Percentiles rank a stretch among this genome's conserved stretches.
phyloP scores from a whole-genome alignment of 1,284 basidiomycete species.

The Cryptococcus neoformans region DNA sequence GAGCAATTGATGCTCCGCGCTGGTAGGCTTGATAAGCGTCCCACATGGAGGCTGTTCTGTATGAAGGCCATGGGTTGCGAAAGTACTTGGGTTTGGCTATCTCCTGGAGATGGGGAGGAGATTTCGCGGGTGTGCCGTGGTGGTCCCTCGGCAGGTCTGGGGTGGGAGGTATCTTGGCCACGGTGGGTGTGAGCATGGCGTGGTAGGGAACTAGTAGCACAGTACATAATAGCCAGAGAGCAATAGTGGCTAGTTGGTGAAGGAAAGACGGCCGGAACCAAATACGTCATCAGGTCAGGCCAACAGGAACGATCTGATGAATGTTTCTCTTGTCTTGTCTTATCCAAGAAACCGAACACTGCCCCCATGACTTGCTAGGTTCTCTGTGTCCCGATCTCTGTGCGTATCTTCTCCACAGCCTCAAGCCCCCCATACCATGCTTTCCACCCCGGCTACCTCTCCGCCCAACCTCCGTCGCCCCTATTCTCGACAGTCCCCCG shows the following conservation, averaged over 20 bases:
- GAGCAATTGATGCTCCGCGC: constrained; percentile 42
- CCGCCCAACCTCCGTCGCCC: too few species aligned
- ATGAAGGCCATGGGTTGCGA: constrained; percentile 49
- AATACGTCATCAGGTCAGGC: neutral
- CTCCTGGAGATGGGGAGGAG: neutral
- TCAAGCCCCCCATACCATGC: neutral
- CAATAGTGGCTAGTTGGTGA: neutral
- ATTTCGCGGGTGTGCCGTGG: constrained; percentile 17
- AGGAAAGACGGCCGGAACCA: neutral
- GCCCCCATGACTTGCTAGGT: too few species aligned
- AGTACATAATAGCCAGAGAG: too few species aligned
- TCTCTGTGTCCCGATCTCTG: too few species aligned
- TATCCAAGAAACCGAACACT: too few species aligned
- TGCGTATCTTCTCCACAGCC: too few species aligned
- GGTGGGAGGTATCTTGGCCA: constrained; percentile 4
- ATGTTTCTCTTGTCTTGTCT: neutral
- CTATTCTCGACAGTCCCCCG: constrained; percentile 1
- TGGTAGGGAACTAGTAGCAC: too few species aligned
- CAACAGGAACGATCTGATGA: neutral
- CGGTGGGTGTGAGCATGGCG: neutral
- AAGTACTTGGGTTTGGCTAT: constrained; percentile 32
- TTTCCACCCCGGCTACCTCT: neutral
- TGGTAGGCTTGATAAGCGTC: constrained; percentile 43
- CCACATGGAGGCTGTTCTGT: constrained; percentile 30
- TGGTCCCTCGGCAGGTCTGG: constrained; percentile 8